Conservation (phyloP, 2,329 filamentous ascomycete species). For the Tolypocladium amazonense region DNA sequence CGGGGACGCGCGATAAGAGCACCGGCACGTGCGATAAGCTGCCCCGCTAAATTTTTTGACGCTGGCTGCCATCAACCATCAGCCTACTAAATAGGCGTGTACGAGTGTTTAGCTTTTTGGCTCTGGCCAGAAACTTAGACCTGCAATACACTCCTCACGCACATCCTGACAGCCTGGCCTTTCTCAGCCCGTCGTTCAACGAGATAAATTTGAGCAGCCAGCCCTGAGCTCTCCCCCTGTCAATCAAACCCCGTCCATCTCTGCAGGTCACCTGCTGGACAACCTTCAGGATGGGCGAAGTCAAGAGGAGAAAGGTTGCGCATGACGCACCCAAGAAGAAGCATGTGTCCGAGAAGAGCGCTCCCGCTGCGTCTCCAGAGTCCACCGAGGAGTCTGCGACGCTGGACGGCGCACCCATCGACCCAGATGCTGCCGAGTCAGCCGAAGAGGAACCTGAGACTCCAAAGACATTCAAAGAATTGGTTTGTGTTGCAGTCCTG, state of each 20-base stretch:
- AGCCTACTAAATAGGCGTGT: too few species aligned
- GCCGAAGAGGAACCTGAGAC: conserved; percentile 19
- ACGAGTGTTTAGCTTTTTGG: too few species aligned
- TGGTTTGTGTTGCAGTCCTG: conserved; percentile 27
- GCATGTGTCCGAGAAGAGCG: background rate
- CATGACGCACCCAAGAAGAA: conserved; percentile 15
- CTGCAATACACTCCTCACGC: too few species aligned
- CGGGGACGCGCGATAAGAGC: conserved; percentile 21
- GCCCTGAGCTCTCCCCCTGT: background rate
- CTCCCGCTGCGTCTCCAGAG: conserved; percentile 8
- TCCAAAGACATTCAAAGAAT: conserved; percentile 55
- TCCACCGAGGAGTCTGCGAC: conserved; percentile 22
- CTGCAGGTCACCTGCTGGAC: background rate
- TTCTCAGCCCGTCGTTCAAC: too few species aligned
- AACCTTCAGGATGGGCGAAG: conserved; percentile 18
- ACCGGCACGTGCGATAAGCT: conserved; percentile 18
- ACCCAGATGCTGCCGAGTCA: conserved; percentile 17
- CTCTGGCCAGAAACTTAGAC: too few species aligned
- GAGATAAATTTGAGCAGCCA: too few species aligned
- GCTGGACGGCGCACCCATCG: conserved; percentile 19
- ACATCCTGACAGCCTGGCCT: too few species aligned
- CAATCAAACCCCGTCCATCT: background rate
- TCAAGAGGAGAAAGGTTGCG: conserved; percentile 31
- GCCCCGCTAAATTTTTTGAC: conserved; percentile 23
- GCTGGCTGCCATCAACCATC: background rate